phyloP scores from a whole-genome alignment of 2,329 filamentous ascomycete species.

The Trichophyton simii region DNA sequence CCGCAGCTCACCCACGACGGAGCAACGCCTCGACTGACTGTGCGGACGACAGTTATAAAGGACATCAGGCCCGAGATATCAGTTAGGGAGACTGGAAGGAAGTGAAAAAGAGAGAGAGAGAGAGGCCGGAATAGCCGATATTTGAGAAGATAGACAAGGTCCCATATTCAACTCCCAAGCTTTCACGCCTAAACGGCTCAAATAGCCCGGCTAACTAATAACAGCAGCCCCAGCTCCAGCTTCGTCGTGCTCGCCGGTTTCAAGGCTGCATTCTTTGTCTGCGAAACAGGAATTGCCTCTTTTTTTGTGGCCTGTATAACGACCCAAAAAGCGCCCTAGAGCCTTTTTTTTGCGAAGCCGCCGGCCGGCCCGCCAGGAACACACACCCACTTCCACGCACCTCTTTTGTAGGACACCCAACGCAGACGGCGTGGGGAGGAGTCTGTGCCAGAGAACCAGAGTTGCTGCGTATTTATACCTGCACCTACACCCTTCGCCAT shows the following conservation, averaged over 20 bases:
- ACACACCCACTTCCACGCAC: not conserved
- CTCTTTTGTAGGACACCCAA: not conserved
- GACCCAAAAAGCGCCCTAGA: not conserved
- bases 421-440: too few species aligned
- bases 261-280: not conserved
- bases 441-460: not conserved
- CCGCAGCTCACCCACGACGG: too few species aligned
- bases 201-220: not conserved
- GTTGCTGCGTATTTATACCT: not conserved
- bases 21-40: too few species aligned
- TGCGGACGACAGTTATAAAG: too few species aligned
- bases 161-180: too few species aligned
- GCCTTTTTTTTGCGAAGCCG: not conserved
- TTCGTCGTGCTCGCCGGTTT: not conserved
- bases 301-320: not conserved
- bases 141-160: too few species aligned
- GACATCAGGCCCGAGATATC: too few species aligned
- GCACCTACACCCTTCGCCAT: not conserved
- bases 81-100: too few species aligned
- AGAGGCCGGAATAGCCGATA: too few species aligned
- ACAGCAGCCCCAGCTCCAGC: not conserved
- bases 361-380: not conserved
- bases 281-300: not conserved
- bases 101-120: too few species aligned
- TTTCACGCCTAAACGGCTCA: not conserved